phyloP scores from a whole-genome alignment of 1,284 basidiomycete genomes.

The Malassezia sp. region DNA sequence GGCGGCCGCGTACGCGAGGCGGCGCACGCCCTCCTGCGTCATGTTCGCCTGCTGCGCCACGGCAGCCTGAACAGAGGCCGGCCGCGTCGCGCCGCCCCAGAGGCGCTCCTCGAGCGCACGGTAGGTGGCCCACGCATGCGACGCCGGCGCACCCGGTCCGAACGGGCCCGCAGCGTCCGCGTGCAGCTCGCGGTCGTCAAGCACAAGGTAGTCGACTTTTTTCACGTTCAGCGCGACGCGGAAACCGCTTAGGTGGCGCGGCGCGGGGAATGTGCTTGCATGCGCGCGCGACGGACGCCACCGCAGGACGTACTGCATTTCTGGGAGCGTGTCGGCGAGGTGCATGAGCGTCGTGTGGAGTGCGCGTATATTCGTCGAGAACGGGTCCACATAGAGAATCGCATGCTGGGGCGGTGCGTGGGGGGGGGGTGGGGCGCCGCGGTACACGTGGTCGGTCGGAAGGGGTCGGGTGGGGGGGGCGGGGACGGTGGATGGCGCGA shows the following conservation, averaged over 20 bases:
- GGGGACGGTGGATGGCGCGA: neutral
- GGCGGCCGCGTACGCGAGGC: constrained; percentile 25
- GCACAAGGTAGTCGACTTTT: constrained; percentile 88
- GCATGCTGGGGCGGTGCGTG: too few relatives aligned
- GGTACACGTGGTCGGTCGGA: constrained; percentile 20
- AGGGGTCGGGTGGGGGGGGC: neutral
- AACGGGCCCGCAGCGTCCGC: too few relatives aligned
- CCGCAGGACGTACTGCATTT: constrained; percentile 34
- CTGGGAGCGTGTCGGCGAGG: neutral
- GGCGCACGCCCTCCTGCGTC: constrained; percentile 15
- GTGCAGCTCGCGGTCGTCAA: constrained; percentile 49
- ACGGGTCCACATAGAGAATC: constrained; percentile 39
- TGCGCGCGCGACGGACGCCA: constrained; percentile 35
- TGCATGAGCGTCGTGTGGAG: constrained; percentile 26
- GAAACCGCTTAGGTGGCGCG: constrained; percentile 63
- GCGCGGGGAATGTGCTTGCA: neutral
- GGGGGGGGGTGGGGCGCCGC: too few relatives aligned
- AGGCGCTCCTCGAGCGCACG: neutral
- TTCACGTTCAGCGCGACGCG: constrained; percentile 85
- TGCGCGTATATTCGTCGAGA: constrained; percentile 24
- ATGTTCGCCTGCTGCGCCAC: constrained; percentile 10
- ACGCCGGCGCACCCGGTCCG: neutral
- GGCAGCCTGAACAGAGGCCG: neutral
- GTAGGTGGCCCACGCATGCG: neutral
- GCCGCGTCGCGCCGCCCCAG: neutral